Base-by-base conservation (phyloP, 257 asterid genomes). In the Forsythia viridissima region DNA sequence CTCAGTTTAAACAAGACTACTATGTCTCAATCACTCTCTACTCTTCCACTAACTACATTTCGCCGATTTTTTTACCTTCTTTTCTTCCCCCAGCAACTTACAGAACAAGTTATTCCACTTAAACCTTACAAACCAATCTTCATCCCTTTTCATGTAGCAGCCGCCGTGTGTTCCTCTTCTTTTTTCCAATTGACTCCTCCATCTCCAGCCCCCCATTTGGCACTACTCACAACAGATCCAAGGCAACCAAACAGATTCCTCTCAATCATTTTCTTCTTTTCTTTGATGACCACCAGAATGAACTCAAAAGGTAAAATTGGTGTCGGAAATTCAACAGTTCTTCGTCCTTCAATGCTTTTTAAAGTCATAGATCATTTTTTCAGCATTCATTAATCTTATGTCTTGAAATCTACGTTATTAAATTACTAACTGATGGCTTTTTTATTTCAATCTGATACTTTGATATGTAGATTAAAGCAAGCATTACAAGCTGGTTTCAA, bases 271-370 rank as follows among this genome's bases (percentile, higher is more conserved):
- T 90, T 85, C 88, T 95, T 77, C 84, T 95, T 79, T 95, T 95
- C 91, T 95, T 95, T 83, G 99, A 93, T 88, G 99, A 93, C 83
- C 99, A 95, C 85, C 99, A 95, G 81, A 95, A 91, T 87, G 98
- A 93, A 87, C 82, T 95, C 41, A 95, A 95, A 86, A 94, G 99
- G 99, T 94, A 85, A 44, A 66, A 40, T 5, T 55, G 12, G 55
- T 72, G 72, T 69, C n/a, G 70, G 48, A 42, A 55, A 67, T 70
- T 65, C 42, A n/a, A 8, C 46, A 38, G 37, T 16, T 20, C n/a
- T 52, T 5, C 36, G 72, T 72, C 72, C n/a, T 48, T 16, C 30
- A 48, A 2, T 67, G 44, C 37, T 52, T 52, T 11, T 42, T 42
- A 42, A 8, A 42, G 77, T 71, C 34, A 43, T 36, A 57, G 16